Evolutionary conservation across 768 basidiomycete genomes (phyloP), one percentile per base, ranked within the genome.

Genomic region (Rhizopogon vesiculosus): DNA sequence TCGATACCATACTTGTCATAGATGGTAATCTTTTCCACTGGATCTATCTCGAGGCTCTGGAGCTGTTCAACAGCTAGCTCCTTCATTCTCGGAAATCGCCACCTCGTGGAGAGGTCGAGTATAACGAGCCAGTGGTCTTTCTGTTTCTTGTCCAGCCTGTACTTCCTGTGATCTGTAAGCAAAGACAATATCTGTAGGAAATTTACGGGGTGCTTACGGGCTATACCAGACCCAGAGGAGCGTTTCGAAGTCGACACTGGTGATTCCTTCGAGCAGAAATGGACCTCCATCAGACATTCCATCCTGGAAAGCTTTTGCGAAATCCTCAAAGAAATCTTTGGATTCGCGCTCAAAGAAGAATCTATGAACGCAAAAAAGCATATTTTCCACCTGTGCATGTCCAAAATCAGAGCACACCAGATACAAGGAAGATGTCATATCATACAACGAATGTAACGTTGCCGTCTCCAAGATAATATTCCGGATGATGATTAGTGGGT

Each of bases 161-260:
- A 48, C 33, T 35, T 35, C 31, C 46, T 48, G 33, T 48, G 19
- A 22, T 18, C 7, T 12, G 4, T 15, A 35, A 18, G 33, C 33
- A 48, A 35, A 6, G 7, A 19, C 13, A 2, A 35, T 35, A 5
- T 48, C 19, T 15, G 33, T 22, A 12, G 18, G 19, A 19, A 49
- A 22, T 15, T 38, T 18, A n/a, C 8, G 40, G 15, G 38, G 10
- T 1, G 61, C 76, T 61, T 58, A 82, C 80, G 75, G 75, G 42
- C 83, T 81, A 50, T 85, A 85, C 61, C 82, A 83, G 0, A 84
- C 75, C 76, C 81, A 83, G 0, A 84, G 64, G 0, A 85, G 73
- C 0, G 63, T 66, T 0, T 75, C 73, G 48, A 85, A 83, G 0
- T 80, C 72, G 0, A 64, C 54, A 0, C 70, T 61, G 0, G 66